These are phyloP conservation scores for Fusarium sp. DNA, from an alignment of 2,329 filamentous ascomycete species.

Conservation along the genomic window DNA sequence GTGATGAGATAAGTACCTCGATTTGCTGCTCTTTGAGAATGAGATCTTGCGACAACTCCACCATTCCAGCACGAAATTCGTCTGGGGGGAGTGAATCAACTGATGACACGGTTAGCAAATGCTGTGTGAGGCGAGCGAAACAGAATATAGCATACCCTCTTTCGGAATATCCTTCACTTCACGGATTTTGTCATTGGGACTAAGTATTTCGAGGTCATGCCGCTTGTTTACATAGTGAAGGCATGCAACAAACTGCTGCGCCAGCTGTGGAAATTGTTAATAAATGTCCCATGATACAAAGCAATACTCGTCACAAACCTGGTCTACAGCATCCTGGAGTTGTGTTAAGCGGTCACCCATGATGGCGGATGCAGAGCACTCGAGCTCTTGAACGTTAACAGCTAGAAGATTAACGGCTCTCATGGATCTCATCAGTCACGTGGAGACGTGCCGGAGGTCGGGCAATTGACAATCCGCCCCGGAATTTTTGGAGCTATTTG, in stretches of 20 bases:
- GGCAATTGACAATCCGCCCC: constrained; percentile 52
- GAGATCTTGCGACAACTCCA: constrained; percentile 82
- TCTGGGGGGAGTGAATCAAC: constrained; percentile 75
- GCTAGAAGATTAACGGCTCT: neutral
- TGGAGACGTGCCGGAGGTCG: constrained; percentile 42
- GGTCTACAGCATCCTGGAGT: constrained; percentile 86
- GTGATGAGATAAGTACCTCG: constrained; percentile 79
- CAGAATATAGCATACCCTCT: constrained; percentile 60
- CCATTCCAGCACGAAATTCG: constrained; percentile 76
- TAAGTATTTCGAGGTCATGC: constrained; percentile 75
- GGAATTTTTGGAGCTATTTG: constrained; percentile 33
- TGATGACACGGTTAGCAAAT: constrained; percentile 46
- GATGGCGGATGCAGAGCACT: constrained; percentile 34
- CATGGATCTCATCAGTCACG: constrained; percentile 32
- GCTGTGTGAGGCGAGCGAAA: neutral
- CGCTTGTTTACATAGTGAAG: constrained; percentile 77
- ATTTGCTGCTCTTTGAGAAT: constrained; percentile 88
- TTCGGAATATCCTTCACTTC: constrained; percentile 69
- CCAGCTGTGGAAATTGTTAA: constrained; percentile 64
- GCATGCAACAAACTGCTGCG: constrained; percentile 77
- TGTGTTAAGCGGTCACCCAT: constrained; percentile 87
- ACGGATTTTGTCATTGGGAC: constrained; percentile 70
- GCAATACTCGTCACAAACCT: constrained; percentile 64
- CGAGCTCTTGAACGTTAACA: constrained; percentile 8
- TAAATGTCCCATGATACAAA: accelerated